Evolutionary conservation across 2,329 filamentous ascomycete species (phyloP), one percentile per base, ranked within the genome.

Genomic region (Talaromyces sp.): DNA sequence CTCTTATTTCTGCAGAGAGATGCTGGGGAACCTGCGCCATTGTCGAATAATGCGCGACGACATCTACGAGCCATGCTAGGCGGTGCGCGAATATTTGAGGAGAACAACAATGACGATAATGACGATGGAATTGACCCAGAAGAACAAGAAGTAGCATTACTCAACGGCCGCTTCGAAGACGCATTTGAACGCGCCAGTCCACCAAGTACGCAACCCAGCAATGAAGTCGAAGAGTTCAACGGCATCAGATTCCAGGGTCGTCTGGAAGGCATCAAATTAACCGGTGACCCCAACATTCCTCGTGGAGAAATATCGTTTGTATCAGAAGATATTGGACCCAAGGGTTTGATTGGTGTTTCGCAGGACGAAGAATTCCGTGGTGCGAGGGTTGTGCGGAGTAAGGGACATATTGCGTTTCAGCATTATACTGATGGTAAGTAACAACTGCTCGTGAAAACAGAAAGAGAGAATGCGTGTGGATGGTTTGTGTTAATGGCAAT

Each of bases 261-360:
- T 1, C 72, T 97, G 3, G 86, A 92, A 70, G 93, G 89, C 0
- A 85, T 97, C 67, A 97, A 97, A 70, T 77, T 99, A 35, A 97
- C 93, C 0, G 93, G 93, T 0, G 93, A 99, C 67, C 85, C 88
- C 0, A 95, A 97, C 64, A 85, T 97, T 13, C 93, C 93, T 0
- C 82, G 92, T 8, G 93, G 92, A 8, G 88, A 97, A 71, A 84
- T 86, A 64, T 90, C 89, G 0, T 97, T 96, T 69, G 80, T 89
- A 3, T 88, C 86, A 0, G 83, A 90, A 5, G 91, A 97, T 64
- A 83, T 97, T 36, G 87, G 89, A 0, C 78, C 81, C 0, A 62
- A 53, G 0, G 90, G 89, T 0, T 79, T 87, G 21, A 73, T 93
- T 0, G 78, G 85, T 0, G 76, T 84, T 1, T 84, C 86, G 0